A percentile compares a stretch with the other conserved stretches of the same genome.
These are phyloP conservation scores for Fomitopsis betulina DNA, from an alignment of 1,284 basidiomycete species.

Conservation along the genomic window DNA sequence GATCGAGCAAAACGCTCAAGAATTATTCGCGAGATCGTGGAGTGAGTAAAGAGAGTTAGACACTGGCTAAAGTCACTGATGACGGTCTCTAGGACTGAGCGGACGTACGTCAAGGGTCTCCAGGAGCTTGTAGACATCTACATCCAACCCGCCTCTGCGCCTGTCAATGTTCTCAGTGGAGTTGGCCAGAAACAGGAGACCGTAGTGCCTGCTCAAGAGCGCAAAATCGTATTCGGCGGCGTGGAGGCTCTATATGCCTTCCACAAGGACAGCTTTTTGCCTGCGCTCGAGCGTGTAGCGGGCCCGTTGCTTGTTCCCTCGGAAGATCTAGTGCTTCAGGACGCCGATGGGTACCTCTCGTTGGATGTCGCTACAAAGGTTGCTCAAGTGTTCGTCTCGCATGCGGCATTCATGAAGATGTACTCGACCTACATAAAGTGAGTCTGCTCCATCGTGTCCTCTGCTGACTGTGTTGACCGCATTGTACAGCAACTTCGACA, in stretches of 20 bases:
- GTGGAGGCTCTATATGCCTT: constrained; percentile 90
- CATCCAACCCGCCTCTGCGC: constrained; percentile 78
- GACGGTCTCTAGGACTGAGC: constrained; percentile 68
- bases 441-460: constrained; percentile 28
- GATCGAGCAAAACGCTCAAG: constrained; percentile 77
- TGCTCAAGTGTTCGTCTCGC: constrained; percentile 86
- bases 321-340: constrained; percentile 44
- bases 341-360: constrained; percentile 73
- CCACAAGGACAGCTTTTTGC: constrained; percentile 89
- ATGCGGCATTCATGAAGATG: constrained; percentile 96
- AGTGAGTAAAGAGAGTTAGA: constrained; percentile 46
- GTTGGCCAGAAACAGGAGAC: constrained; percentile 77
- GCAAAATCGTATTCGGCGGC: constrained; percentile 91
- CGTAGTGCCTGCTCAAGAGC: constrained; percentile 81
- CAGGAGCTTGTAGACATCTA: constrained; percentile 95
- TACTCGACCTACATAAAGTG: constrained; percentile 97
- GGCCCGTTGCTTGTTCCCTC: constrained; percentile 55
- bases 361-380: constrained; percentile 76
- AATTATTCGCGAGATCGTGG: constrained; percentile 82
- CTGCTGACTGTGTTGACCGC: constrained; percentile 5
- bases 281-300: constrained; percentile 77
- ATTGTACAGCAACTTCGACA: constrained; percentile 79
- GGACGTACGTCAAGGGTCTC: constrained; percentile 91
- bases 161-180: constrained; percentile 64
- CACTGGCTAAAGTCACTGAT: constrained; percentile 12